phyloP scores from a whole-genome alignment of 2,329 filamentous ascomycete species.

The Ophiostoma piceae region DNA sequence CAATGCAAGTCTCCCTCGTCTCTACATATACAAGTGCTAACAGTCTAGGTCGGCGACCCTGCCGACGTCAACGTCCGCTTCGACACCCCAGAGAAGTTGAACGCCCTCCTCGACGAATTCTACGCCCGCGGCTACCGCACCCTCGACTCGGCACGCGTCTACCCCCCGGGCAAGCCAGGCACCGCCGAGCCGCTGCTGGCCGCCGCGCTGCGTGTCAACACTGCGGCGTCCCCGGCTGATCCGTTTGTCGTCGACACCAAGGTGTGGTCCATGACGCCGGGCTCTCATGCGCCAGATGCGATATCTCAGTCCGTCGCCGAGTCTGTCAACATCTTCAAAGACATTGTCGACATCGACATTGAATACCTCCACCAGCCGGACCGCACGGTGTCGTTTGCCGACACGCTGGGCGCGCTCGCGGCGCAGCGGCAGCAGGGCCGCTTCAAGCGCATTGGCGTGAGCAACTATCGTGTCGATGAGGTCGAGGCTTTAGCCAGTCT shows the following conservation, averaged over 20 bases:
- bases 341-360: not conserved
- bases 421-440: not conserved
- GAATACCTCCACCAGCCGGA: not conserved
- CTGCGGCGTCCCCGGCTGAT: not conserved
- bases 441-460: not conserved
- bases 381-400: not conserved
- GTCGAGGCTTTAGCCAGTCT: not conserved
- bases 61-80: not conserved
- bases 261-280: not conserved
- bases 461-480: not conserved
- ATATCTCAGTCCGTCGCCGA: not conserved
- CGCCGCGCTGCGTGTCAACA: conserved; percentile 20
- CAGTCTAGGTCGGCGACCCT: not conserved
- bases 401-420: not conserved
- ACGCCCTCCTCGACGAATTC: not conserved
- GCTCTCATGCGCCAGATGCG: not conserved
- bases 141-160: conserved; percentile 29
- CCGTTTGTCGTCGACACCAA: not conserved
- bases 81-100: not conserved
- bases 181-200: conserved; percentile 34
- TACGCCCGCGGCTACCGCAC: not conserved
- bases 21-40: not conserved
- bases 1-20: not conserved
- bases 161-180: conserved; percentile 31
- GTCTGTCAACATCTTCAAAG: not conserved